A percentile compares a stretch with the other conserved stretches of the same genome.
Conservation (phyloP, 352 stramenopile species). For the Phytophthora lateralis region DNA sequence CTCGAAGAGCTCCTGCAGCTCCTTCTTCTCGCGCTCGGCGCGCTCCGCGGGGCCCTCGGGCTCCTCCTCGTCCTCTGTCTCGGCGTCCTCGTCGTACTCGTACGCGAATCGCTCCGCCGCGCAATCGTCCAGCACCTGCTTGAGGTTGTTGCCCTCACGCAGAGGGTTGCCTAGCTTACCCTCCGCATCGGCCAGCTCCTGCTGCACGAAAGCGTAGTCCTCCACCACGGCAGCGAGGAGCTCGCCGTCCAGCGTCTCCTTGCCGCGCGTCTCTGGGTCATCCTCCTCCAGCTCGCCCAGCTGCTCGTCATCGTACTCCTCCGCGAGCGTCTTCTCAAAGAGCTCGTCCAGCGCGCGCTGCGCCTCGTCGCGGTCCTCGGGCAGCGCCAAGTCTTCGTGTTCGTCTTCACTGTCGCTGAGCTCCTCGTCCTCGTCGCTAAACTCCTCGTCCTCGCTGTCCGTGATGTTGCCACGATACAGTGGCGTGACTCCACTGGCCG, state of each 20-base stretch:
- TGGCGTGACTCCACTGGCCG: slow-evolving; percentile 69
- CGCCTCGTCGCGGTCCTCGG: slow-evolving; percentile 64
- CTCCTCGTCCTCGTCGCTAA: slow-evolving; percentile 85
- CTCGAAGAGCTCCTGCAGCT: slow-evolving; percentile 55
- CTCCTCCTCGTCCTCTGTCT: slow-evolving; percentile 55
- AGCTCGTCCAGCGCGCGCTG: slow-evolving; percentile 89
- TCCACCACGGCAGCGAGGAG: slow-evolving; percentile 77
- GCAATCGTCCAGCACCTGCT: slow-evolving; percentile 80
- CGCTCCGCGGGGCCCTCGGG: slow-evolving; percentile 33
- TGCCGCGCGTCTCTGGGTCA: slow-evolving; percentile 72
- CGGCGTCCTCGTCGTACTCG: slow-evolving; percentile 53
- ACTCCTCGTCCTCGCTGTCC: slow-evolving; percentile 84
- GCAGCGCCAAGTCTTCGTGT: slow-evolving; percentile 42
- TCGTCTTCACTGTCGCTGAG: slow-evolving; percentile 41
- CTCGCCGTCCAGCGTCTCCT: slow-evolving; percentile 70
- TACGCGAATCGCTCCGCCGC: slow-evolving; percentile 59
- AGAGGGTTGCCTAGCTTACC: slow-evolving; percentile 81
- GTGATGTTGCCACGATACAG: slow-evolving; percentile 70
- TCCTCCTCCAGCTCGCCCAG: slow-evolving; percentile 80
- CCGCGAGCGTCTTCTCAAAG: slow-evolving; percentile 83
- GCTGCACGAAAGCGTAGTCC: slow-evolving; percentile 69
- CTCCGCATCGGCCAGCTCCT: slow-evolving; percentile 77
- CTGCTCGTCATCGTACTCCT: slow-evolving; percentile 86
- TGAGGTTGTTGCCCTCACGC: slow-evolving; percentile 64
- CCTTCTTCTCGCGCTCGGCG: slow-evolving; percentile 35